Evolutionary conservation across 495 filamentous ascomycete genomes (phyloP).

Genomic region (Immersiella caudata): DNA sequence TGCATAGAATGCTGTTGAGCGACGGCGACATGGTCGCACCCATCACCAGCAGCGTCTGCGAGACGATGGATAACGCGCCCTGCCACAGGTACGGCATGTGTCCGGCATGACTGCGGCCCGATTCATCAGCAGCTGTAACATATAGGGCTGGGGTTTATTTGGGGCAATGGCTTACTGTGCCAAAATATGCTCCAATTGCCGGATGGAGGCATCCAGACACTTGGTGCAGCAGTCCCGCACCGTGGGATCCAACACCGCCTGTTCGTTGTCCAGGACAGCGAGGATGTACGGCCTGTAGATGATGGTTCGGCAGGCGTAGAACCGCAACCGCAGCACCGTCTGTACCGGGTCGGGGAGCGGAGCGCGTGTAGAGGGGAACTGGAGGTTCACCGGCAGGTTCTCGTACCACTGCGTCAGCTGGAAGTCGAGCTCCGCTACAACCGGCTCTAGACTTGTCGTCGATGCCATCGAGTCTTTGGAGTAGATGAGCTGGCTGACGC

Average conservation of each 20-base stretch:
- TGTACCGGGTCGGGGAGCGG: conserved; percentile 73
- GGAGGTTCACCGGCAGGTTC: conserved; percentile 68
- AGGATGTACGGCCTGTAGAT: conserved; percentile 84
- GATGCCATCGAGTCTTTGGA: conserved; percentile 70
- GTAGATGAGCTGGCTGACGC: conserved; percentile 80
- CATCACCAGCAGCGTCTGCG: conserved; percentile 79
- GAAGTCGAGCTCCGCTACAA: conserved; percentile 78
- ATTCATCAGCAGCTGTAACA: conserved; percentile 47
- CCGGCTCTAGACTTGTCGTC: conserved; percentile 69
- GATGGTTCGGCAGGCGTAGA: conserved; percentile 82
- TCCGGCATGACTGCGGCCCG: conserved; percentile 66
- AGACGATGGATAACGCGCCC: conserved; percentile 79
- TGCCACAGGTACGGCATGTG: conserved; percentile 89
- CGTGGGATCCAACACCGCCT: conserved; percentile 64
- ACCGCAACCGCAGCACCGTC: conserved; percentile 75
- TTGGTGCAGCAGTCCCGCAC: conserved; percentile 78
- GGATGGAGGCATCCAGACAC: conserved; percentile 78
- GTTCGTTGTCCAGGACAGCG: conserved; percentile 76
- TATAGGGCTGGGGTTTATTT: conserved; percentile 21
- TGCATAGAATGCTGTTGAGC: conserved; percentile 67
- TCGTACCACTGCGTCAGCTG: conserved; percentile 86
- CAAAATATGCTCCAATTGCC: conserved; percentile 76
- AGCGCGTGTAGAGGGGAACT: conserved; percentile 69
- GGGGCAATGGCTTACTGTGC: conserved; percentile 62
- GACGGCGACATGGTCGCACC: conserved; percentile 80